These are phyloP conservation scores for Paraglomus brasilianum DNA, from an alignment of 192 early-diverging fungal species.

Conservation along the genomic window DNA sequence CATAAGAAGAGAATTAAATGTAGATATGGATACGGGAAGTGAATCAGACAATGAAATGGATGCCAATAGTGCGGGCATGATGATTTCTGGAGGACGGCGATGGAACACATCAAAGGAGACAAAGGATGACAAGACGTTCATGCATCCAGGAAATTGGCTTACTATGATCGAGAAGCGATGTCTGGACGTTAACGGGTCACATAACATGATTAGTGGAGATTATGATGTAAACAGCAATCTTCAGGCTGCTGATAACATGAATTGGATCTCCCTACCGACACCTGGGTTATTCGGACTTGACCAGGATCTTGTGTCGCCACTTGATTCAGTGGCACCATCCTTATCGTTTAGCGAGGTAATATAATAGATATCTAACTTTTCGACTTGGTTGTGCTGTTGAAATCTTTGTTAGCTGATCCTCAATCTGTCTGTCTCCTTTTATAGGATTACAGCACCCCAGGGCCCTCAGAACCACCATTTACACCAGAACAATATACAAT, in stretches of 20 bases:
- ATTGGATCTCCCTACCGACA: no score
- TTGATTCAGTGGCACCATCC: constrained; percentile 1
- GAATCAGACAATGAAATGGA: neutral
- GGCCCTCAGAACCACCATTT: no score
- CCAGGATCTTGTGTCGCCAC: neutral
- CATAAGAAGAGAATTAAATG: neutral
- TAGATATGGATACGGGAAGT: neutral
- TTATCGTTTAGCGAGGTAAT: neutral
- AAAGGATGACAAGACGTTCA: neutral
- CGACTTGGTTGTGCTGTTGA: no score
- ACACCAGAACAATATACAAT: no score
- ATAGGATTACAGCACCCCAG: no score
- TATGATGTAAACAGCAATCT: no score
- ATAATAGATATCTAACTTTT: neutral
- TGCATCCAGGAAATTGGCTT: constrained; percentile 10
- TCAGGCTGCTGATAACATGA: no score
- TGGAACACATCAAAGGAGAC: neutral
- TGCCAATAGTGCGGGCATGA: neutral
- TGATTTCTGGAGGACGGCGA: neutral
- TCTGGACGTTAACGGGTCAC: no score
- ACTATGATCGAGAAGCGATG: neutral
- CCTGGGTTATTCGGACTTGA: neutral
- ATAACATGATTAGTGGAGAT: no score
- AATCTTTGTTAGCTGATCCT: no score
- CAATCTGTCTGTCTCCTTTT: no score